A percentile compares a stretch with the other conserved stretches of the same genome.
Evolutionary conservation across 352 stramenopile genomes (phyloP).

Genomic region (Phytophthora brassicae): DNA sequence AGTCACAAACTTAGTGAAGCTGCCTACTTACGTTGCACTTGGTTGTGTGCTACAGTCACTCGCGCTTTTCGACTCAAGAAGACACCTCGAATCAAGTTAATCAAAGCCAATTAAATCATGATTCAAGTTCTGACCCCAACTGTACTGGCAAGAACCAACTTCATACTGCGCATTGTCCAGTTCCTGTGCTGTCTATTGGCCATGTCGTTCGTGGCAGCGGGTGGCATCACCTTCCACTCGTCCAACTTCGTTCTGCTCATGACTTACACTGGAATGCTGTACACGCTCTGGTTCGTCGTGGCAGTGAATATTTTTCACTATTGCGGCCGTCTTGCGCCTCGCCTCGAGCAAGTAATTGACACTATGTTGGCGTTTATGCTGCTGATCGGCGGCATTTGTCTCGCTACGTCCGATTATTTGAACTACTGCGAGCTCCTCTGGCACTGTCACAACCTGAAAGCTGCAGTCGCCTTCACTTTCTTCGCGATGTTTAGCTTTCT

Average conservation of each 20-base stretch:
- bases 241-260: conserved; percentile 61
- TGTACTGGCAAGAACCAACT: conserved; percentile 18
- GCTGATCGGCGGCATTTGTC: conserved; percentile 54
- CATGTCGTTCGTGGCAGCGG: conserved; percentile 42
- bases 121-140: conserved; percentile 21
- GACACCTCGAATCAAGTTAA: neutral
- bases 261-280: conserved; percentile 64
- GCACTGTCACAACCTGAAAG: conserved; percentile 58
- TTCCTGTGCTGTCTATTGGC: conserved; percentile 55
- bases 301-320: conserved; percentile 46
- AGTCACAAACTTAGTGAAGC: too few relatives aligned
- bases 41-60: conserved; percentile 8
- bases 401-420: conserved; percentile 52
- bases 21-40: neutral
- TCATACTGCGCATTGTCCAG: conserved; percentile 36
- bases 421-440: conserved; percentile 36
- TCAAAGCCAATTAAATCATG: conserved; percentile 8
- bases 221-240: conserved; percentile 34
- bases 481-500: conserved; percentile 50
- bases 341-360: conserved; percentile 38
- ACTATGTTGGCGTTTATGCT: conserved; percentile 40
- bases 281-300: conserved; percentile 46
- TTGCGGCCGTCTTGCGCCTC: conserved; percentile 17
- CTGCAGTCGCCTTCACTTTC: conserved; percentile 57
- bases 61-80: conserved; percentile 9